phyloP scores from a whole-genome alignment of 768 basidiomycete genomes.

The Podaxis sp. region DNA sequence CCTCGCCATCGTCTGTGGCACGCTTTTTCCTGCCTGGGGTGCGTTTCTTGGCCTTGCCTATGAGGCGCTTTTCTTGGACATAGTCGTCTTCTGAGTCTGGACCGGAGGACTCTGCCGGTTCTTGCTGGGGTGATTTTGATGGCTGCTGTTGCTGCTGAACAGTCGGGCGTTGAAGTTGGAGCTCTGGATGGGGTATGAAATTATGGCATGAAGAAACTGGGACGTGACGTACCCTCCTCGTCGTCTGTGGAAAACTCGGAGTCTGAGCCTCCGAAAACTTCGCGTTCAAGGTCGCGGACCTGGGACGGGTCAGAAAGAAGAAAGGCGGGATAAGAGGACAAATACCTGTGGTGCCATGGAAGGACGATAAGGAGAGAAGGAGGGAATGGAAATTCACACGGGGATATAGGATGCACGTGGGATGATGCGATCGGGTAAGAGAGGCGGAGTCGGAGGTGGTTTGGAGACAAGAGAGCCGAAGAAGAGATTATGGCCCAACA shows the following conservation, averaged over 20 bases:
- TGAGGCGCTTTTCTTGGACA: conserved; percentile 34
- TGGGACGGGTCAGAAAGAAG: conserved; percentile 7
- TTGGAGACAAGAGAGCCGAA: not conserved
- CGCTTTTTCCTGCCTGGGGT: conserved; percentile 20
- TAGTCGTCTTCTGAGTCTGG: conserved; percentile 51
- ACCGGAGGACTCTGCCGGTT: conserved; percentile 40
- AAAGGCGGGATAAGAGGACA: not conserved
- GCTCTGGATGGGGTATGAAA: not conserved
- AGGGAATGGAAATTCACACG: not conserved
- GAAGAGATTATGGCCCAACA: not conserved
- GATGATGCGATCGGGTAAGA: conserved; percentile 1
- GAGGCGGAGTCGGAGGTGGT: not conserved
- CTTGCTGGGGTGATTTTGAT: conserved; percentile 24
- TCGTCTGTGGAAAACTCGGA: conserved; percentile 82
- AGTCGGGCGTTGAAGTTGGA: conserved; percentile 39
- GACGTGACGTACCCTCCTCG: conserved; percentile 46
- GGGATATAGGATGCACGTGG: not conserved
- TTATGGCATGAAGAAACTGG: not conserved
- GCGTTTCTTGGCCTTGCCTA: conserved; percentile 33
- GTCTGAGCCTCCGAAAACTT: conserved; percentile 81
- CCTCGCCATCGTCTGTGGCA: conserved; percentile 24
- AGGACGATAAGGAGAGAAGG: not conserved
- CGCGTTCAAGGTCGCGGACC: conserved; percentile 51
- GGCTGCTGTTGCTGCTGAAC: conserved; percentile 30
- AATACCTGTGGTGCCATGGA: conserved; percentile 19